Conservation (phyloP, 139 green algal species). For the Chlorella ohadii region DNA sequence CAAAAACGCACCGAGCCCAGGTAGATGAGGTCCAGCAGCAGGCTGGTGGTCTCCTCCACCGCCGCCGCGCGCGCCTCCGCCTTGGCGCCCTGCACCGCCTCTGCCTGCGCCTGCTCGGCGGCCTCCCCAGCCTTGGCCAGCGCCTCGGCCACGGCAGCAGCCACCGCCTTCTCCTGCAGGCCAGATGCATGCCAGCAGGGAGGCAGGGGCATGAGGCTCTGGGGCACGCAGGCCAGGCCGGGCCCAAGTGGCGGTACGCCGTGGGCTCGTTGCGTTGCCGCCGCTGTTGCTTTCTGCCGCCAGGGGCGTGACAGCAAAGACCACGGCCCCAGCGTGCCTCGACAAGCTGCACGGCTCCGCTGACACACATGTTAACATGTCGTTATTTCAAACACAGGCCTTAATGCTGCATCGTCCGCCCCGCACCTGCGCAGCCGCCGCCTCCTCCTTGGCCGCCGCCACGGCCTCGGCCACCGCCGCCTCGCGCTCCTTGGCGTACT, state of each 20-base stretch:
- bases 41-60: background rate
- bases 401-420: no score
- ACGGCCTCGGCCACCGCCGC: constrained; percentile 27
- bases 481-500: constrained; percentile 36
- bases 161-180: constrained; percentile 23
- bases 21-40: constrained; percentile 48
- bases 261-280: no score
- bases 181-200: background rate
- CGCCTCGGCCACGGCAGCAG: background rate
- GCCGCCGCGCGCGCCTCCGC: background rate
- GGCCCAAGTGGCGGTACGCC: no score
- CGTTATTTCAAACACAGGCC: no score
- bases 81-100: background rate
- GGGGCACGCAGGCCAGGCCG: no score
- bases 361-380: no score
- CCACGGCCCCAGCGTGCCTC: no score
- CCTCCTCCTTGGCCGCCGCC: constrained; percentile 27
- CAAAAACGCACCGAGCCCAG: constrained; percentile 21
- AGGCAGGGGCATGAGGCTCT: background rate
- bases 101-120: background rate
- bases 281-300: background rate
- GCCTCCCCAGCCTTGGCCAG: constrained; percentile 5
- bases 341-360: no score
- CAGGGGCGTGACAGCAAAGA: no score
- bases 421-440: background rate